phyloP scores from a whole-genome alignment of 495 filamentous ascomycete genomes.

The Diplogelasinospora grovesii region DNA sequence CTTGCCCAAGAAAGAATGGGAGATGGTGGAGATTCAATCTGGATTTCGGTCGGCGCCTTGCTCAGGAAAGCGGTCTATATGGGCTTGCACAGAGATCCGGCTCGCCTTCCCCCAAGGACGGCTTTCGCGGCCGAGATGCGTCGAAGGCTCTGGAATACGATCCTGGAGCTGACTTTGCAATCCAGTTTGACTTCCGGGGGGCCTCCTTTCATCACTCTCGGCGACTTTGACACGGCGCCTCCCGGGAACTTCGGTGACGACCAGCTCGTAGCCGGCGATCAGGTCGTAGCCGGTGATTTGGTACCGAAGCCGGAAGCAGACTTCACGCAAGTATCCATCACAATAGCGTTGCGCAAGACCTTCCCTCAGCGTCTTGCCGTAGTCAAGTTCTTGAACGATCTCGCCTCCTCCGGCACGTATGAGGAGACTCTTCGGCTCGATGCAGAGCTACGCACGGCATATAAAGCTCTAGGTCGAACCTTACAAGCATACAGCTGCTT shows the following conservation, averaged over 20 bases:
- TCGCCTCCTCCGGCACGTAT: constrained; percentile 30
- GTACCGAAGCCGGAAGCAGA: constrained; percentile 23
- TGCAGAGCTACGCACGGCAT: constrained; percentile 28
- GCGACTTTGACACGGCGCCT: constrained; percentile 40
- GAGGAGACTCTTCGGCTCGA: constrained; percentile 26
- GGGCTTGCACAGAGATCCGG: constrained; percentile 20
- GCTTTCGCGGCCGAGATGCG: constrained; percentile 51
- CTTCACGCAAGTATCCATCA: constrained; percentile 38
- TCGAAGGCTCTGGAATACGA: constrained; percentile 55
- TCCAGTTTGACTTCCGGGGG: constrained; percentile 49
- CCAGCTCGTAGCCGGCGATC: constrained; percentile 26
- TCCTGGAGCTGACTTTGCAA: constrained; percentile 50
- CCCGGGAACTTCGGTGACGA: constrained; percentile 44
- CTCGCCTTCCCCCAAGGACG: constrained; percentile 13
- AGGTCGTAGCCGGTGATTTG: too few species aligned
- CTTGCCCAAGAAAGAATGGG: constrained; percentile 17
- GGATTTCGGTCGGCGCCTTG: constrained; percentile 8
- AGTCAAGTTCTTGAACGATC: constrained; percentile 39
- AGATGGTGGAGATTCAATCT: constrained; percentile 15
- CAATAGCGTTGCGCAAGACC: constrained; percentile 39
- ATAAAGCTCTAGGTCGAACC: constrained; percentile 28
- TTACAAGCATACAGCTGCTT: constrained; percentile 34
- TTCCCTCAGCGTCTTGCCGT: constrained; percentile 41
- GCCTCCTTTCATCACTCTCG: constrained; percentile 41
- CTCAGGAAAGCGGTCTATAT: constrained; percentile 21